A percentile compares a stretch with the other conserved stretches of the same genome.
Conservation (phyloP, 441 rosid genomes). For the Pelargonium australe region DNA sequence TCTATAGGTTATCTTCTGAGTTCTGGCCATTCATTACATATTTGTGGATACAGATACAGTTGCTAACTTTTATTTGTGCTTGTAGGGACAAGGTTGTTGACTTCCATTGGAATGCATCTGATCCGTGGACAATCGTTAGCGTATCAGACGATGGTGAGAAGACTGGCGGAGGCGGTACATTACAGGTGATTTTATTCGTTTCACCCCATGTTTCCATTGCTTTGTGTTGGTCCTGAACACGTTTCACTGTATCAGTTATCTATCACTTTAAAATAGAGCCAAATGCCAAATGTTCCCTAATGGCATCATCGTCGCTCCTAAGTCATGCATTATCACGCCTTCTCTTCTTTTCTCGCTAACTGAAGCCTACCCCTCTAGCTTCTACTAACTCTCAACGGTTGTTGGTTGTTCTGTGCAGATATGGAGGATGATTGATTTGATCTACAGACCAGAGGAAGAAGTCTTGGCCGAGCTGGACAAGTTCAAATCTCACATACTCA, state of each 20-base stretch:
- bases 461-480: conserved; percentile 84
- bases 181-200: conserved; percentile 49
- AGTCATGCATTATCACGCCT: too few relatives aligned
- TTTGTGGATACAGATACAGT: too few relatives aligned
- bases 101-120: conserved; percentile 50
- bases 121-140: conserved; percentile 96
- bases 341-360: too few relatives aligned
- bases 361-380: not conserved
- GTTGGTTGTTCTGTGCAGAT: conserved; percentile 41
- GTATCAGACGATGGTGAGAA: conserved; percentile 95
- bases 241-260: too few relatives aligned
- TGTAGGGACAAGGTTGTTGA: conserved; percentile 56
- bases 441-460: conserved; percentile 92
- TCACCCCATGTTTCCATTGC: too few relatives aligned
- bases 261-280: too few relatives aligned
- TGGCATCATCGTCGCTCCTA: too few relatives aligned
- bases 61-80: not conserved
- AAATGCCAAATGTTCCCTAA: too few relatives aligned
- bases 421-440: conserved; percentile 97
- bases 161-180: conserved; percentile 94
- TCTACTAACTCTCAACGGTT: not conserved
- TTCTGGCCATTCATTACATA: too few relatives aligned
- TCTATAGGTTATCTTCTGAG: too few relatives aligned
- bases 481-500: conserved; percentile 78
- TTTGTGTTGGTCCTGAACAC: too few relatives aligned